Base-by-base conservation (phyloP, 805 yeast species). In the Candida fluviatilis region DNA sequence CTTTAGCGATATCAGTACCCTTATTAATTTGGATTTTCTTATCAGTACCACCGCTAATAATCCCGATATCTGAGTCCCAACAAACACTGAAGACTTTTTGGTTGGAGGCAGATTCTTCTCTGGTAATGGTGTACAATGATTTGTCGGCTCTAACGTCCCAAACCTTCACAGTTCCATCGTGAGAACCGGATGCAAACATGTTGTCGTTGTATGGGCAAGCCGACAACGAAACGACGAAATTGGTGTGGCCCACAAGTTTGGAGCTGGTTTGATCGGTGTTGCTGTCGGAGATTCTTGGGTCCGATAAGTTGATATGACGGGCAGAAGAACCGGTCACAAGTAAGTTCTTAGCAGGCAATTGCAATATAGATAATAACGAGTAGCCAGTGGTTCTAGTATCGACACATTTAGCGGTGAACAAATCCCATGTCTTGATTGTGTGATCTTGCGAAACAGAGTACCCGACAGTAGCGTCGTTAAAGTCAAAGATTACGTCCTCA, bases 401-500 rank as follows among this genome's bases (percentile, higher is more conserved):
- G 19, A 93, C 84, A 51, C 88, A 79, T 47, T 86, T 76, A 10
- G 85, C 70, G 2, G 97, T 90, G 13, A 87, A 84, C 52, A 93
- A 69, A 69, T 93, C 99, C 98, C 98, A 93, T 0, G 99, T 93
- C 54, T 85, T 84, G 47, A 93, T 80, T 0, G 95, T 80, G 58
- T 93, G 99, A 65, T 93, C 98, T 59, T 89, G 96, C 4, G 97
- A 84, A 2, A 86, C 96, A 0, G 98, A 88, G 62, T 93, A 91
- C 8, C 83, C 95, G 4, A 91, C 95, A 0, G 95, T 76, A 32
- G 72, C 46, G 59, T 91, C 98, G 15, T 68, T 65, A 3, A 69
- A 55, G 53, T 86, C 95, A 56, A 89, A 87, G 11, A 78, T 71
- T 17, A 87, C 84, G 27, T 76, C 95, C 54, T 88, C 93, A 16